A percentile compares a stretch with the other conserved stretches of the same genome.
These are phyloP conservation scores for Colletotrichum costaricense DNA, from an alignment of 2,329 filamentous ascomycete genomes.

Conservation along the genomic window DNA sequence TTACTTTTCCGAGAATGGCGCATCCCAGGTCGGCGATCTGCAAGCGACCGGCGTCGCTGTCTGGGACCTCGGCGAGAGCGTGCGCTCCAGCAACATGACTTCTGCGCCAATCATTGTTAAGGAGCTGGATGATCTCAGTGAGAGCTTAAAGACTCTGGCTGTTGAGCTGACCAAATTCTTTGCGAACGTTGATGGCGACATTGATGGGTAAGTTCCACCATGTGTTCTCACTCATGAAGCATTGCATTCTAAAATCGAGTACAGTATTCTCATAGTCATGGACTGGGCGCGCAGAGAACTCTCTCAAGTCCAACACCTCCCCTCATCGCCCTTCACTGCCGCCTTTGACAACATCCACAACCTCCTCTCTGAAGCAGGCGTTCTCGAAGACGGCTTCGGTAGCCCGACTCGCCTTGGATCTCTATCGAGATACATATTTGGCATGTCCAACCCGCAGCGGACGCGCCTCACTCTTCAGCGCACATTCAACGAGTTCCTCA, in stretches of 20 bases:
- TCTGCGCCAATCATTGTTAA: conserved; percentile 87
- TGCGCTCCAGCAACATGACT: conserved; percentile 90
- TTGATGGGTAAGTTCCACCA: conserved; percentile 73
- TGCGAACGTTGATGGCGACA: conserved; percentile 90
- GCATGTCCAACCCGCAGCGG: conserved; percentile 82
- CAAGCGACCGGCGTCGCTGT: conserved; percentile 94
- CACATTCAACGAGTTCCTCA: conserved; percentile 88
- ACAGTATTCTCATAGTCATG: conserved; percentile 90
- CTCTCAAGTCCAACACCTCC: conserved; percentile 71
- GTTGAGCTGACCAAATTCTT: conserved; percentile 93
- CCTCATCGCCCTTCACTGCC: conserved; percentile 73
- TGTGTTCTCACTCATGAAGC: conserved; percentile 15
- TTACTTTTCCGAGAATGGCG: conserved; percentile 91
- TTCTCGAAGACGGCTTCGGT: conserved; percentile 66
- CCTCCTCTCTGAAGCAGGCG: conserved; percentile 73
- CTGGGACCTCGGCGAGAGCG: conserved; percentile 93
- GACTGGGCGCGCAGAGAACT: conserved; percentile 94
- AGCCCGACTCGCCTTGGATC: conserved; percentile 76
- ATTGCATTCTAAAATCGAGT: background rate
- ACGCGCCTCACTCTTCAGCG: conserved; percentile 84
- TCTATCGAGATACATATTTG: conserved; percentile 79
- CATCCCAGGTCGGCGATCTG: conserved; percentile 85
- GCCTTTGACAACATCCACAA: conserved; percentile 88
- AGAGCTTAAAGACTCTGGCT: conserved; percentile 85
- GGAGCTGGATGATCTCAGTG: conserved; percentile 86